A percentile compares a stretch with the other conserved stretches of the same genome.
phyloP scores from a whole-genome alignment of 2,329 filamentous ascomycete species.

The Myriosclerotinia duriaeana region DNA sequence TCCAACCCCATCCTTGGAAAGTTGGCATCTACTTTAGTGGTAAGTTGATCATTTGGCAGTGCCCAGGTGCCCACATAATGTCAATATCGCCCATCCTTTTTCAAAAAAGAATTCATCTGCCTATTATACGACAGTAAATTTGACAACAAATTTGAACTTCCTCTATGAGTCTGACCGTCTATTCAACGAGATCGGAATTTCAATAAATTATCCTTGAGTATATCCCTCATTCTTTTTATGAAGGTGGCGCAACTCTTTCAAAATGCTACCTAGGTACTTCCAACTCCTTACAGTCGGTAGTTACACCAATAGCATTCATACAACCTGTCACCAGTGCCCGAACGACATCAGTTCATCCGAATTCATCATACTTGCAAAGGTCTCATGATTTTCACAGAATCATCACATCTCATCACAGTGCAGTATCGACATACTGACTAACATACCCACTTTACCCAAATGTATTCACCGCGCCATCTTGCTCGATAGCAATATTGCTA shows the following conservation, averaged over 20 bases:
- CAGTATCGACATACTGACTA: not conserved
- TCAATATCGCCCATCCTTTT: not conserved
- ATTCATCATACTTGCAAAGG: not conserved
- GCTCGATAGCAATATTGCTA: not conserved
- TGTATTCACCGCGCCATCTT: not conserved
- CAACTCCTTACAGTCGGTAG: not conserved
- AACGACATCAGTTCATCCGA: not conserved
- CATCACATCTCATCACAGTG: not conserved
- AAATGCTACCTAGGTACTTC: too few species aligned
- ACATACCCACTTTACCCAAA: not conserved
- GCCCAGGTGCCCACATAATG: not conserved
- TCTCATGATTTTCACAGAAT: not conserved
- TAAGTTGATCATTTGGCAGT: not conserved
- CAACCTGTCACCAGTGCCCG: too few species aligned
- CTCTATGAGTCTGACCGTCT: not conserved
- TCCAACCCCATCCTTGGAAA: not conserved
- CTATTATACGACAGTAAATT: not conserved
- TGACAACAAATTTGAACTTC: not conserved
- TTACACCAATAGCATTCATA: not conserved
- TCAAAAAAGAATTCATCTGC: not conserved
- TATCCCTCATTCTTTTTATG: not conserved
- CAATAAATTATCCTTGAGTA: not conserved
- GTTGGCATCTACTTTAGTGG: not conserved
- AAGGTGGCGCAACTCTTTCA: constrained; percentile 1
- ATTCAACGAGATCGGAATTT: not conserved